phyloP scores from a whole-genome alignment of 495 filamentous ascomycete genomes.

The Hypoxylon cercidicola region DNA sequence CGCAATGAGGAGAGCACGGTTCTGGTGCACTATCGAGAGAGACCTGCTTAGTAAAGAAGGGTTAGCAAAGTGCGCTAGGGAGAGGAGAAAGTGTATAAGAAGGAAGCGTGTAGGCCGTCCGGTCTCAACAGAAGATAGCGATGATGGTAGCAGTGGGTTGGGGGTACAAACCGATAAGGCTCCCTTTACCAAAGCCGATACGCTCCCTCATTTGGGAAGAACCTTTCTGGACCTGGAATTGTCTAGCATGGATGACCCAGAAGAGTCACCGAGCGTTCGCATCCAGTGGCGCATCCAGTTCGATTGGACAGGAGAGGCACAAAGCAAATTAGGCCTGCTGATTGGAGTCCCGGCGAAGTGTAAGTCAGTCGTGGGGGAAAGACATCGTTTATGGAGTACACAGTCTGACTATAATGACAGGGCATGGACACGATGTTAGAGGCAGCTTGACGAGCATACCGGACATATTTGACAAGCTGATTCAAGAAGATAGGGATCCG shows the following conservation, averaged over 20 bases:
- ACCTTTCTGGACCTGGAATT: constrained; percentile 56
- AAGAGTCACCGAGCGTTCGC: constrained; percentile 47
- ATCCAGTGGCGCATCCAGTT: constrained; percentile 67
- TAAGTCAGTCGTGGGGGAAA: constrained; percentile 47
- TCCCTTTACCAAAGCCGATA: constrained; percentile 34
- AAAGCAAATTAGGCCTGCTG: constrained; percentile 58
- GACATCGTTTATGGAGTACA: neutral
- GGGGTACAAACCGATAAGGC: constrained; percentile 24
- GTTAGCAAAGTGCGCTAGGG: constrained; percentile 41
- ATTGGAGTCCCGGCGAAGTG: constrained; percentile 62
- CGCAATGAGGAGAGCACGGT: constrained; percentile 54
- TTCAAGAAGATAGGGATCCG: constrained; percentile 60
- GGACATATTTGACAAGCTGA: constrained; percentile 61
- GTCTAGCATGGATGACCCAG: constrained; percentile 25
- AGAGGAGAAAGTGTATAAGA: constrained; percentile 37
- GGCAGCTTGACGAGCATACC: constrained; percentile 61
- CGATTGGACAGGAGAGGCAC: constrained; percentile 72
- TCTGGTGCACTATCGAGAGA: constrained; percentile 57
- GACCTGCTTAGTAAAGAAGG: constrained; percentile 50
- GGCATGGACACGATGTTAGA: constrained; percentile 62
- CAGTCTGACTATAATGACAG: constrained; percentile 50
- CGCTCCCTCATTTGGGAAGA: constrained; percentile 56
- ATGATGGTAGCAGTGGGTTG: constrained; percentile 28
- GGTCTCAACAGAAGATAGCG: constrained; percentile 25
- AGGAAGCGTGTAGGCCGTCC: constrained; percentile 25